These are phyloP conservation scores for Phytopythium boreale DNA, from an alignment of 352 stramenopile species.

Conservation along the genomic window DNA sequence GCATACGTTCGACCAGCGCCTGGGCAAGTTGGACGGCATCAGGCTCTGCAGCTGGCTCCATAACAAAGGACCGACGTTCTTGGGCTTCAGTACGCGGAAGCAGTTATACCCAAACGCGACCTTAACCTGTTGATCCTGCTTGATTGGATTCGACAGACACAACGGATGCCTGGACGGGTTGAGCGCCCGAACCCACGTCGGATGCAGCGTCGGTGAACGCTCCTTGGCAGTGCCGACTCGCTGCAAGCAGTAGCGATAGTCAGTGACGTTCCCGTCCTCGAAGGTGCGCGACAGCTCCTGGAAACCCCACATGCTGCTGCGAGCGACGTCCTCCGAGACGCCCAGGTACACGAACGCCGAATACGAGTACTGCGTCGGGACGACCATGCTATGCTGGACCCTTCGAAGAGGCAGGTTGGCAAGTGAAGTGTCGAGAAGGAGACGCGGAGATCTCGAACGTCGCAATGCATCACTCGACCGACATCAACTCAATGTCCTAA, in stretches of 20 bases:
- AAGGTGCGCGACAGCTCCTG: not conserved
- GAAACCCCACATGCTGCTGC: not conserved
- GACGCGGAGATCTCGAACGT: not conserved
- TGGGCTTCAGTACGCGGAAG: not conserved
- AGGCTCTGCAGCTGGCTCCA: not conserved
- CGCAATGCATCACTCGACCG: not conserved
- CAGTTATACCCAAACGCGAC: not conserved
- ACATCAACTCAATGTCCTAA: not conserved
- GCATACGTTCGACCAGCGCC: constrained; percentile 1
- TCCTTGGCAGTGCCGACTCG: not conserved
- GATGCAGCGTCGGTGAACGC: not conserved
- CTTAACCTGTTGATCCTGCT: not conserved
- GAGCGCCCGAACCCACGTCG: not conserved
- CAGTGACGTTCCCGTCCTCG: not conserved
- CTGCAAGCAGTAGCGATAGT: not conserved
- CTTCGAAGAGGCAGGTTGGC: not conserved
- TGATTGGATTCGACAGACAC: not conserved
- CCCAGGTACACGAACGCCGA: not conserved
- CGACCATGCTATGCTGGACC: not conserved
- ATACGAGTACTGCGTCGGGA: not conserved
- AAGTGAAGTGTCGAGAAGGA: not conserved
- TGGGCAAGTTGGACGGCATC: not conserved
- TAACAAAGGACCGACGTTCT: not conserved
- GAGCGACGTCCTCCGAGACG: not conserved
- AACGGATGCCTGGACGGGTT: not conserved